Base-by-base conservation (phyloP, 495 filamentous ascomycete species). In the Ascodesmis nigricans region DNA sequence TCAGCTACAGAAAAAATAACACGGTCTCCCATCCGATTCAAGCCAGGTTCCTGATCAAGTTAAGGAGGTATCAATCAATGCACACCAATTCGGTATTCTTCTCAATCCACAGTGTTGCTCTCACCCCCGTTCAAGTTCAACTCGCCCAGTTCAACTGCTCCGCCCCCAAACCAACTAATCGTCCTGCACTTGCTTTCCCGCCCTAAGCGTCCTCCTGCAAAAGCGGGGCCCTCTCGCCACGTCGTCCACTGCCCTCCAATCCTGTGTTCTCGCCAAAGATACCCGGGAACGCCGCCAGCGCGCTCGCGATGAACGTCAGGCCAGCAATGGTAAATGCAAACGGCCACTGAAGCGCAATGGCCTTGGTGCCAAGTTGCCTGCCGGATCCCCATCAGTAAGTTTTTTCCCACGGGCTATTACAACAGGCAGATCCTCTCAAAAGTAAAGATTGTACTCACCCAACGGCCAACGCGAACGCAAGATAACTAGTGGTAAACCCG, bases 321-420 rank as follows among this genome's bases (percentile, higher is more conserved):
- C 90, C 74, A 41, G 67, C 40, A 33, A n/a, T n/a, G n/a, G n/a
- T n/a, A 45, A 90, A 83, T 20, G 79, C 78, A 50, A 90, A 91
- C 53, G 82, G 81, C 82, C 78, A 90, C 58, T 92, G 81, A 35
- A 87, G 56, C 1, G 75, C 70, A 40, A 83, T 62, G 24, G 69
- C 49, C 53, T 77, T 71, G 46, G 64, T 61, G 24, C 66, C 53
- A 54, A 87, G 66, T 52, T 91, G 80, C 10, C 33, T 35, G 22
- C 15, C 5, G 6, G 6, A 25, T 25, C n/a, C 6, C 6, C 23
- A 25, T 25, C n/a, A n/a, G 6, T n/a, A 6, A 6, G n/a, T 25
- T 25, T 6, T n/a, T 6, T 25, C 23, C n/a, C 6, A 25, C n/a
- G n/a, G n/a, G n/a, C n/a, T 6, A 25, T 25, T 6, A 25, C 23